Evolutionary conservation across 306 rosid genomes (phyloP).

Genomic region (Cucurbita pepo): DNA sequence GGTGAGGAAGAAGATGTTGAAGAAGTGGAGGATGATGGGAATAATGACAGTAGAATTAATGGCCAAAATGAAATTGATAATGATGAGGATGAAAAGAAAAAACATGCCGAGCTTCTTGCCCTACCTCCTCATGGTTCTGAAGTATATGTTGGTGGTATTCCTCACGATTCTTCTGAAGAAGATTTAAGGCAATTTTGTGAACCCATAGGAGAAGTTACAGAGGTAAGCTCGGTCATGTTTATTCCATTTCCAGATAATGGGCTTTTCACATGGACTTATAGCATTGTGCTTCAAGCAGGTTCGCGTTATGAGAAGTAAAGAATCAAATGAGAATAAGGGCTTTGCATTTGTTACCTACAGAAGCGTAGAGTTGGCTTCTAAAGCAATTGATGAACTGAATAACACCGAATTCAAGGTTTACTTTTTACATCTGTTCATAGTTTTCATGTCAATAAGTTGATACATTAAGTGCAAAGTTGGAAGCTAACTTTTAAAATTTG

Average conservation of each 20-base stretch:
- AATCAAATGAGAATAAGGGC: conserved; percentile 60
- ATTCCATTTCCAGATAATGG: background rate
- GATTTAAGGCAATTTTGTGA: conserved; percentile 63
- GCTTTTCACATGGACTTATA: background rate
- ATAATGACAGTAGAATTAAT: conserved; percentile 8
- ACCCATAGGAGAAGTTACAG: conserved; percentile 59
- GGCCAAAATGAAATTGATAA: conserved; percentile 14
- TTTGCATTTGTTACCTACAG: conserved; percentile 78
- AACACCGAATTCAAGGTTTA: conserved; percentile 66
- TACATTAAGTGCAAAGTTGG: background rate
- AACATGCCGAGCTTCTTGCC: conserved; percentile 71
- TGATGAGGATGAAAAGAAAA: conserved; percentile 53
- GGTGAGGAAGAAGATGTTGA: conserved; percentile 17
- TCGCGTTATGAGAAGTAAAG: conserved; percentile 80
- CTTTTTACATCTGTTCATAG: background rate
- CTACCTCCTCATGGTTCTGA: conserved; percentile 98
- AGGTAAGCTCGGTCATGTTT: conserved; percentile 35
- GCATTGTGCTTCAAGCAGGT: conserved; percentile 41
- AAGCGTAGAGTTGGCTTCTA: conserved; percentile 66
- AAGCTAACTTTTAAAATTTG: background rate
- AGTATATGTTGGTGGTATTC: conserved; percentile 88
- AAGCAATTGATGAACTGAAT: conserved; percentile 74
- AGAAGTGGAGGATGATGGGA: conserved; percentile 37
- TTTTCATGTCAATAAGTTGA: background rate
- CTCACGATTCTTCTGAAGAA: conserved; percentile 47